A percentile compares a stretch with the other conserved stretches of the same genome.
These are phyloP conservation scores for Trichosporon coremiiforme DNA, from an alignment of 1,284 basidiomycete species.

Conservation along the genomic window DNA sequence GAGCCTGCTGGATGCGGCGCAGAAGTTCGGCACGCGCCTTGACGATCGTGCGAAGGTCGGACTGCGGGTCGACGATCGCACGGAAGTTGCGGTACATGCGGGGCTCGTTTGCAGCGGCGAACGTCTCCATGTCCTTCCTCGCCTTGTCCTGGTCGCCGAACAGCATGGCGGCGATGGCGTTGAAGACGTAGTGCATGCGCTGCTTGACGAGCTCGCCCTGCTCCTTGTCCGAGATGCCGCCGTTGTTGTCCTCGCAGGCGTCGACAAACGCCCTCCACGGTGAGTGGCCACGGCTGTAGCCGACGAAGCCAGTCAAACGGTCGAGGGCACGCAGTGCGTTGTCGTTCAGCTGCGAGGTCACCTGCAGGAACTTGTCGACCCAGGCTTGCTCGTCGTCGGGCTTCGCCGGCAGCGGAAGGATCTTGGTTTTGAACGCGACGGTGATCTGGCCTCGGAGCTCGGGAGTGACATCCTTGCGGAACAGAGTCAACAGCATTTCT, in stretches of 20 bases:
- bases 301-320: conserved; percentile 65
- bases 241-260: conserved; percentile 76
- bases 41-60: conserved; percentile 75
- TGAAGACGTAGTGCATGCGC: conserved; percentile 63
- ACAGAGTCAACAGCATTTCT: conserved; percentile 63
- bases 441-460: conserved; percentile 59
- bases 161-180: conserved; percentile 43
- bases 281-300: conserved; percentile 42
- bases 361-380: conserved; percentile 78
- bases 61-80: conserved; percentile 77
- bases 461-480: conserved; percentile 56
- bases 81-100: conserved; percentile 82
- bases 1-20: conserved; percentile 71
- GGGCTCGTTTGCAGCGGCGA: conserved; percentile 84
- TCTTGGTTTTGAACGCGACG: conserved; percentile 64
- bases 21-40: conserved; percentile 81
- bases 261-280: conserved; percentile 62
- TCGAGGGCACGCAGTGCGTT: conserved; percentile 64
- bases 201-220: conserved; percentile 65
- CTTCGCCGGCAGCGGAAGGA: conserved; percentile 80
- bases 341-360: conserved; percentile 72
- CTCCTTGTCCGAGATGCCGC: conserved; percentile 66
- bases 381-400: conserved; percentile 69
- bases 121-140: conserved; percentile 73
- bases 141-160: conserved; percentile 75